phyloP scores from a whole-genome alignment of 257 asterid genomes.

The Knoxia roxburghii region DNA sequence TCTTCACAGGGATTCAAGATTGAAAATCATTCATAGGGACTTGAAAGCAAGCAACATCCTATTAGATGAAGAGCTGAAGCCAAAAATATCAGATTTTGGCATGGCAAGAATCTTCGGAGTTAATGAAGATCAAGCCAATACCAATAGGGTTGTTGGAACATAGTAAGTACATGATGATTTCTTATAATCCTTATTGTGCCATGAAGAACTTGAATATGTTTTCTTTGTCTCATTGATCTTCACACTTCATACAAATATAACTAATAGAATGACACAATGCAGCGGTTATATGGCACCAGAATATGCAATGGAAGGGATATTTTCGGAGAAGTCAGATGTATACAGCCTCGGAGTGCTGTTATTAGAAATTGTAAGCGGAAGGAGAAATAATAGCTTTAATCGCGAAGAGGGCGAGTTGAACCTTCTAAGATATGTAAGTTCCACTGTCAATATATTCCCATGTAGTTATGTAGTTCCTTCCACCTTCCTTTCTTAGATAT shows the following conservation, averaged over 20 bases:
- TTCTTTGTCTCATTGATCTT: not conserved
- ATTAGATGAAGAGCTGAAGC: slow-evolving; percentile 8
- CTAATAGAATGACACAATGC: not conserved
- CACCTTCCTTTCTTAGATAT: not conserved
- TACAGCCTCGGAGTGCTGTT: slow-evolving; percentile 14
- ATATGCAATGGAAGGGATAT: slow-evolving; percentile 14
- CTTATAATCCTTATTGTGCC: not conserved
- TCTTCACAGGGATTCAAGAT: slow-evolving; percentile 16
- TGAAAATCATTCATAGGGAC: slow-evolving; percentile 14
- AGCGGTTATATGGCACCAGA: slow-evolving; percentile 18
- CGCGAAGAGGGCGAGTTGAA: slow-evolving; percentile 1
- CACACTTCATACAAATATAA: not conserved
- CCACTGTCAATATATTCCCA: not conserved
- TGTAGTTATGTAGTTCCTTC: not conserved
- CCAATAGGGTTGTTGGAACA: slow-evolving; percentile 13
- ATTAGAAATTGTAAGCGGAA: slow-evolving; percentile 12
- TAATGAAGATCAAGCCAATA: slow-evolving; percentile 16
- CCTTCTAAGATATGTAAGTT: slow-evolving; percentile 13
- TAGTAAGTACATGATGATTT: slow-evolving; percentile 8
- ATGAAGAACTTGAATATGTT: not conserved
- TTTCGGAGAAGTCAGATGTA: slow-evolving; percentile 15
- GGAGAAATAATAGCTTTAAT: not conserved
- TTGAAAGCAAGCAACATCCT: slow-evolving; percentile 18
- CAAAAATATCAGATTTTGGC: slow-evolving; percentile 18
- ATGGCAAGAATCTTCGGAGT: slow-evolving; percentile 17